phyloP scores from a whole-genome alignment of 306 rosid genomes.

The Quillaja saponaria region DNA sequence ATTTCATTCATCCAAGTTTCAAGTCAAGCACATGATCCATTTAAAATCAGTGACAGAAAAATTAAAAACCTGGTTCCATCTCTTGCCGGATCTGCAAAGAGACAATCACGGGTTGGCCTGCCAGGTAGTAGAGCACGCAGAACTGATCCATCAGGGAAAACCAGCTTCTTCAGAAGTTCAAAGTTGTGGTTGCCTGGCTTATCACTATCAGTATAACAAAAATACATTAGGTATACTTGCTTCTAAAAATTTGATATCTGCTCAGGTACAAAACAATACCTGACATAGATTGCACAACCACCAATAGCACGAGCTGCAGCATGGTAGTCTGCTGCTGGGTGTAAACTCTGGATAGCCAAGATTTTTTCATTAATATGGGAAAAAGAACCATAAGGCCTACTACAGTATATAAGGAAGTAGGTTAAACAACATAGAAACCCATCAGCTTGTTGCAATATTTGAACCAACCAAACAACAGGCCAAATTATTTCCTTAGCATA shows the following conservation, averaged over 20 bases:
- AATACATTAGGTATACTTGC: conserved; percentile 2
- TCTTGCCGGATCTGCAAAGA: conserved; percentile 90
- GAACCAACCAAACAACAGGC: too few species aligned
- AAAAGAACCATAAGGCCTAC: neutral
- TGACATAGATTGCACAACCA: conserved; percentile 95
- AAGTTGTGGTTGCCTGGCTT: conserved; percentile 94
- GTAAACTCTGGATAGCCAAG: conserved; percentile 60
- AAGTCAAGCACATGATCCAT: neutral
- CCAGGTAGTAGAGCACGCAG: conserved; percentile 93
- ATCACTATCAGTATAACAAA: conserved; percentile 52
- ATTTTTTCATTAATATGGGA: conserved; percentile 16
- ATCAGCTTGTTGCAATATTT: too few species aligned
- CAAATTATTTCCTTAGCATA: too few species aligned
- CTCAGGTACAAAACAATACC: conserved; percentile 41
- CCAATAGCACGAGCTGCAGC: conserved; percentile 97
- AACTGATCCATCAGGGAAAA: conserved; percentile 95
- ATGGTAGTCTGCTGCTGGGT: conserved; percentile 91
- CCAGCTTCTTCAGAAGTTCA: conserved; percentile 82
- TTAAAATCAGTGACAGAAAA: neutral
- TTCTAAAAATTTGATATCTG: too few species aligned
- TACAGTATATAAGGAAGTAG: too few species aligned
- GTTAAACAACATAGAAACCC: too few species aligned
- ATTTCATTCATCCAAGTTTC: conserved; percentile 3
- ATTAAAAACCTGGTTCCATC: conserved; percentile 69
- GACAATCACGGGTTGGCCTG: conserved; percentile 82